phyloP scores from a whole-genome alignment of 768 basidiomycete genomes.

The Naematelia encephala region DNA sequence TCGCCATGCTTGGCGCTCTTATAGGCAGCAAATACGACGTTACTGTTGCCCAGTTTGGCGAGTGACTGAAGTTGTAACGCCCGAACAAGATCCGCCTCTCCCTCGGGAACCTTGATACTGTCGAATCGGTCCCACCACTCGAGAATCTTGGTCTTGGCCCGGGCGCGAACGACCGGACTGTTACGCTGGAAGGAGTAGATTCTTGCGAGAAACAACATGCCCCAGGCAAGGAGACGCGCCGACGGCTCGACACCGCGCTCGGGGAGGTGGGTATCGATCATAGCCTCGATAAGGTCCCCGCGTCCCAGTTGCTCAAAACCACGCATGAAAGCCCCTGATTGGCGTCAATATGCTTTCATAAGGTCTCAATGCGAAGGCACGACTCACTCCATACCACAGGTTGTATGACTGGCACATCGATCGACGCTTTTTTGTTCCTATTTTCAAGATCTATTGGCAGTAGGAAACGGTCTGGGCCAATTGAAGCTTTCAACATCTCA shows the following conservation, averaged over 20 bases:
- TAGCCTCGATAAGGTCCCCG: background rate
- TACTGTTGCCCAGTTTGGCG: background rate
- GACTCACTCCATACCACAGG: background rate
- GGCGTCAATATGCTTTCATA: background rate
- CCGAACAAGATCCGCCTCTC: background rate
- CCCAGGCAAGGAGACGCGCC: background rate
- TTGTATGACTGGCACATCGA: background rate
- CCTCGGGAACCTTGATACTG: background rate
- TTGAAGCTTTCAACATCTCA: background rate
- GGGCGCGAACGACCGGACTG: background rate
- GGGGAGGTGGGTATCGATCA: background rate
- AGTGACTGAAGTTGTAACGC: background rate
- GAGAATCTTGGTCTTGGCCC: background rate
- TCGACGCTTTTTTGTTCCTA: background rate
- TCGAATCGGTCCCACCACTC: background rate
- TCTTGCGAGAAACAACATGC: background rate
- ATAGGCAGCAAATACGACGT: background rate
- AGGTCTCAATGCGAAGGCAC: background rate
- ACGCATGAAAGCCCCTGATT: background rate
- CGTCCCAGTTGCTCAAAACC: background rate
- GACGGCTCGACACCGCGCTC: background rate
- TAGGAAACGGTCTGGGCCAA: background rate
- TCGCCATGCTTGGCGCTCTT: background rate
- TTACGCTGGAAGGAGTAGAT: background rate
- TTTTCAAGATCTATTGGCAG: background rate